Evolutionary conservation across 2,329 filamentous ascomycete species (phyloP), one percentile per base, ranked within the genome.

Genomic region (Aspergillus ochraceoroseus): DNA sequence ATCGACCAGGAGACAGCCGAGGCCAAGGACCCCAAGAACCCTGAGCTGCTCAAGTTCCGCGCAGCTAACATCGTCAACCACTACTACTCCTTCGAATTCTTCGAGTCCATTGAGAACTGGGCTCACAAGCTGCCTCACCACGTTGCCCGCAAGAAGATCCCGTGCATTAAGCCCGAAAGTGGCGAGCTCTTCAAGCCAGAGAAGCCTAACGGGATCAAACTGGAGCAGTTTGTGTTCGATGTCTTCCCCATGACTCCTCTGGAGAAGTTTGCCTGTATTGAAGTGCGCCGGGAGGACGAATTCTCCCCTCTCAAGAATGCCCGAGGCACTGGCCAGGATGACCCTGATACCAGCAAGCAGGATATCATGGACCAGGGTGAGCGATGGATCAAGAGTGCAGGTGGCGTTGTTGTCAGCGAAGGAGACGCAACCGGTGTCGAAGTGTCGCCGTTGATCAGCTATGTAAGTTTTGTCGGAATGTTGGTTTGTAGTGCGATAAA

Each of bases 1-100:
- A 96, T 98, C 56, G 85, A 94, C 72, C 70, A 79, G 52, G 83
- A 80, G 48, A 92, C 87, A n/a, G 85, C 90, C 43, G 87, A 94
- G 68, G 90, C 89, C 52, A 79, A 83, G 62, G 92, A 98, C 62
- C 69, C 83, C 39, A 85, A 85, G 66, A 82, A 95, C 58, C 73
- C 79, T 2, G 82, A 79, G 43, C 74, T 95, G 38, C 82, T 98
- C 62, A 94, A 90, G 70, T 96, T 95, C 81, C 85, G 92, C 48
- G 90, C 92, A 43, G 92, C 90, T 60, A 98, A 98, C 74, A 98
- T 98, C 56, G 92, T 98, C 71, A 98, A 98, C 76, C 92, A 98
- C 76, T 98, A 96, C 79, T 98, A 98, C 74, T 94, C 87, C 32
- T 90, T 89, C 74, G 72, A 77, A 53, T 96, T 95, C 77, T 77